Percentiles rank a stretch among this genome's conserved stretches.
phyloP scores from a whole-genome alignment of 495 filamentous ascomycete genomes.

The Tuber borchii region DNA sequence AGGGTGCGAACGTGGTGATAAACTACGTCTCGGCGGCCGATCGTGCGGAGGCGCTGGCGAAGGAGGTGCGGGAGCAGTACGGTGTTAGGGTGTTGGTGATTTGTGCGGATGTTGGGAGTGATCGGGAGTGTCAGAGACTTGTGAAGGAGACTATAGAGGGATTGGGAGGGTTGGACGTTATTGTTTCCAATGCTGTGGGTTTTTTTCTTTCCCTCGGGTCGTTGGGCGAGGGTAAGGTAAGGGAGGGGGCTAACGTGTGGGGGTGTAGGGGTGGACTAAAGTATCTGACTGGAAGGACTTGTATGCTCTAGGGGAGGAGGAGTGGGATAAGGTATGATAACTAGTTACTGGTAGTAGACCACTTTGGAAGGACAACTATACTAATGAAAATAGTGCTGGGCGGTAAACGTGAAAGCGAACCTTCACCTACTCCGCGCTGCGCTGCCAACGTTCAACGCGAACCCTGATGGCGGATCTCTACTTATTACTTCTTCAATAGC shows the following conservation, averaged over 20 bases:
- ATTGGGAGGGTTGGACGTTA: slow-evolving; percentile 62
- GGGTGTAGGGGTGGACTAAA: slow-evolving; percentile 58
- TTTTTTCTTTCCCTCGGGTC: neutral
- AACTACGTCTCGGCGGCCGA: slow-evolving; percentile 57
- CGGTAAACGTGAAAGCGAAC: slow-evolving; percentile 62
- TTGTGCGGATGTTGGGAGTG: slow-evolving; percentile 54
- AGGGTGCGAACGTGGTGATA: slow-evolving; percentile 63
- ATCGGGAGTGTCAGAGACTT: slow-evolving; percentile 51
- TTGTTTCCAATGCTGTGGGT: slow-evolving; percentile 66
- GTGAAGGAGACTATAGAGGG: slow-evolving; percentile 54
- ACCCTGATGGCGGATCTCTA: slow-evolving; percentile 62
- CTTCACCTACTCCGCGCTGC: slow-evolving; percentile 58
- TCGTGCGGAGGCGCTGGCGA: slow-evolving; percentile 52
- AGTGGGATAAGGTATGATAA: slow-evolving; percentile 72
- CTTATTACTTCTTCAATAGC: slow-evolving; percentile 64
- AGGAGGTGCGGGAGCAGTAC: slow-evolving; percentile 50
- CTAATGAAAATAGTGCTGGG: slow-evolving; percentile 51
- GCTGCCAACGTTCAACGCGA: slow-evolving; percentile 59
- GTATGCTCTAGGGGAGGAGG: slow-evolving; percentile 54
- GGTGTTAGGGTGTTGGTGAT: slow-evolving; percentile 48
- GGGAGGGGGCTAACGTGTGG: neutral
- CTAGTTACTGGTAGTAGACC: neutral
- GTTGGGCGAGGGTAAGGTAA: neutral
- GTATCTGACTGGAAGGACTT: slow-evolving; percentile 60
- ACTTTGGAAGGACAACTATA: neutral